phyloP scores from a whole-genome alignment of 495 filamentous ascomycete genomes.

The Platismatia glauca region DNA sequence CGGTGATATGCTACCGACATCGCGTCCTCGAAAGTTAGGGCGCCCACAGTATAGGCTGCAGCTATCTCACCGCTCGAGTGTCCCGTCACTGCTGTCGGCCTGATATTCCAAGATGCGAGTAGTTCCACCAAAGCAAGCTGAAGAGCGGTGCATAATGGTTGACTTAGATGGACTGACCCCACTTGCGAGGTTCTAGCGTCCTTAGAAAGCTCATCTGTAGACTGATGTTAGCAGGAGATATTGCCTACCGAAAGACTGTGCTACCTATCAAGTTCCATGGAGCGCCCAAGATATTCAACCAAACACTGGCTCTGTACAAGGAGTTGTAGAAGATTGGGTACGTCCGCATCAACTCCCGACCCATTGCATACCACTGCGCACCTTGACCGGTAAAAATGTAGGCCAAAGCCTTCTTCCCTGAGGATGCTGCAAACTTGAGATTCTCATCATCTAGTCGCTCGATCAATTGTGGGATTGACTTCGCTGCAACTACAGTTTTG shows the following conservation, averaged over 20 bases:
- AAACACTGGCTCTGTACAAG: no score
- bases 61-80: neutral
- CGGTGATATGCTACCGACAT: constrained; percentile 25
- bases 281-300: no score
- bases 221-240: neutral
- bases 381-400: constrained; percentile 6
- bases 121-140: constrained; percentile 25
- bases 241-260: no score
- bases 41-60: constrained; percentile 8
- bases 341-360: constrained; percentile 33
- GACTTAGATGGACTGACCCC: constrained; percentile 7
- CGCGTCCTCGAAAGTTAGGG: constrained; percentile 5
- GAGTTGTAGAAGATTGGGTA: constrained; percentile 28
- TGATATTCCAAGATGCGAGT: constrained; percentile 20
- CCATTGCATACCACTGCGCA: constrained; percentile 41
- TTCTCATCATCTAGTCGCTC: no score
- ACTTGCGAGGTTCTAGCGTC: neutral
- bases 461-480: no score
- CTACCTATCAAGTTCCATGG: no score
- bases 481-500: no score
- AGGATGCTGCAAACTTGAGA: no score
- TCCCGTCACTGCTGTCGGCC: neutral
- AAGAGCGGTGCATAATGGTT: constrained; percentile 17
- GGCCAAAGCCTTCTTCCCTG: neutral
- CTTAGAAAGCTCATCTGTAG: constrained; percentile 10